phyloP scores from a whole-genome alignment of 352 stramenopile species.

The Phytophthora colocasiae region DNA sequence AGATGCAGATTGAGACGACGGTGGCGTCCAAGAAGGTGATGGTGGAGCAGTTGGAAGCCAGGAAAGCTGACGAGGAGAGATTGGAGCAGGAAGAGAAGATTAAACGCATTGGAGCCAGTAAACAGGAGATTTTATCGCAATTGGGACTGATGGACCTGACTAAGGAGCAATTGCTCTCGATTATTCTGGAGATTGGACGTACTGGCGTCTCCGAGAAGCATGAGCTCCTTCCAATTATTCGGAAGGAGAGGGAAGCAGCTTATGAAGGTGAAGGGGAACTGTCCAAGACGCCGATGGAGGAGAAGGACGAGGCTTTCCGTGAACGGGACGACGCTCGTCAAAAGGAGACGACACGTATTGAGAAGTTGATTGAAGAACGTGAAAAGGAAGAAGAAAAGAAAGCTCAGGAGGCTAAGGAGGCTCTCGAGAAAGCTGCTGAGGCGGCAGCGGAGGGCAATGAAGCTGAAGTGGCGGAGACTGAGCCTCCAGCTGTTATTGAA shows the following conservation, averaged over 20 bases:
- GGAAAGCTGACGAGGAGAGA: conserved; percentile 48
- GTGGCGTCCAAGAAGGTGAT: conserved; percentile 40
- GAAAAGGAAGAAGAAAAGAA: conserved; percentile 37
- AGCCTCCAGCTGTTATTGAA: conserved; percentile 13
- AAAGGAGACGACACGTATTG: conserved; percentile 60
- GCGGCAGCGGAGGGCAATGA: conserved; percentile 14
- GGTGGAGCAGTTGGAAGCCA: conserved; percentile 51
- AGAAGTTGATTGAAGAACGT: conserved; percentile 63
- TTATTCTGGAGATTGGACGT: conserved; percentile 69
- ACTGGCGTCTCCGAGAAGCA: conserved; percentile 51
- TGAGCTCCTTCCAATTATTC: conserved; percentile 63
- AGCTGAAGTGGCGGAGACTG: conserved; percentile 25
- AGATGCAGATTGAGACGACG: conserved; percentile 33
- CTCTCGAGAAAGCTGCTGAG: conserved; percentile 29
- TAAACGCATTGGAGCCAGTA: conserved; percentile 45
- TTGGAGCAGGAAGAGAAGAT: conserved; percentile 62
- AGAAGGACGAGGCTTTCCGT: conserved; percentile 56
- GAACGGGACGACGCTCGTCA: conserved; percentile 58
- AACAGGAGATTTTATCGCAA: conserved; percentile 53
- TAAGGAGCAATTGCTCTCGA: conserved; percentile 59
- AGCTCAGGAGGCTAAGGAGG: conserved; percentile 36
- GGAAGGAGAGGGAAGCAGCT: conserved; percentile 48
- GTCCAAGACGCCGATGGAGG: conserved; percentile 52
- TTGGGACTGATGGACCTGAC: conserved; percentile 70
- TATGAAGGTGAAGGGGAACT: conserved; percentile 40